Evolutionary conservation across 2,329 filamentous ascomycete genomes (phyloP).

Genomic region (Domatiomyces catenatus): DNA sequence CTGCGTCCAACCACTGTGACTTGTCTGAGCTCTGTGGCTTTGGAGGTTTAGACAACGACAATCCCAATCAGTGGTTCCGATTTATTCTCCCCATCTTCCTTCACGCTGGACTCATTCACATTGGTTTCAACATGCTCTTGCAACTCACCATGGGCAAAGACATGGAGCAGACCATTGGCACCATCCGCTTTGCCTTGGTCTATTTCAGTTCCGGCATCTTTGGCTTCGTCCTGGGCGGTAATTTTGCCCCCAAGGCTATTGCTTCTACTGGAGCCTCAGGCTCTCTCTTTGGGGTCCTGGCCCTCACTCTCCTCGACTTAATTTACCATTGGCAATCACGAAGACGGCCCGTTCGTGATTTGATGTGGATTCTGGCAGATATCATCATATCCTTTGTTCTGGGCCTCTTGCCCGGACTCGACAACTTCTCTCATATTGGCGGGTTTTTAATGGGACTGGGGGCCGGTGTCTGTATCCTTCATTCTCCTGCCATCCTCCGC

Average conservation of each 20-base stretch:
- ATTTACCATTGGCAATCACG: constrained; percentile 85
- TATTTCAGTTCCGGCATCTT: constrained; percentile 90
- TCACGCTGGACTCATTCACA: constrained; percentile 85
- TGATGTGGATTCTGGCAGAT: constrained; percentile 76
- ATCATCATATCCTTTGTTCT: constrained; percentile 82
- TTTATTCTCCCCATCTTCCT: constrained; percentile 95
- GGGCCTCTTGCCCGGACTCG: constrained; percentile 76
- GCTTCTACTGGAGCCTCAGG: constrained; percentile 83
- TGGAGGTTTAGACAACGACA: constrained; percentile 54
- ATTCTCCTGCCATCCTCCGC: constrained; percentile 69
- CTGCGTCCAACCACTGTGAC: constrained; percentile 44
- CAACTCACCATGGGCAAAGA: constrained; percentile 82
- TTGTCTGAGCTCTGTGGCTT: constrained; percentile 77
- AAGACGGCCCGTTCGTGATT: constrained; percentile 58
- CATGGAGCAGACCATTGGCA: constrained; percentile 81
- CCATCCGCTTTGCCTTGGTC: constrained; percentile 73
- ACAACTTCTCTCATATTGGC: constrained; percentile 96
- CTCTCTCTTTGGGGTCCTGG: constrained; percentile 79
- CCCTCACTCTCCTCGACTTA: constrained; percentile 72
- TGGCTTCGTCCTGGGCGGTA: constrained; percentile 86
- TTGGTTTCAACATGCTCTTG: constrained; percentile 84
- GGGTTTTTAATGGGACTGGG: constrained; percentile 86
- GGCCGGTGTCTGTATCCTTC: constrained; percentile 71
- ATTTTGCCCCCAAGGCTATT: constrained; percentile 69
- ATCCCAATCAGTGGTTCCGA: constrained; percentile 87